phyloP scores from a whole-genome alignment of 2,329 filamentous ascomycete species.

The Camillea tinctor region DNA sequence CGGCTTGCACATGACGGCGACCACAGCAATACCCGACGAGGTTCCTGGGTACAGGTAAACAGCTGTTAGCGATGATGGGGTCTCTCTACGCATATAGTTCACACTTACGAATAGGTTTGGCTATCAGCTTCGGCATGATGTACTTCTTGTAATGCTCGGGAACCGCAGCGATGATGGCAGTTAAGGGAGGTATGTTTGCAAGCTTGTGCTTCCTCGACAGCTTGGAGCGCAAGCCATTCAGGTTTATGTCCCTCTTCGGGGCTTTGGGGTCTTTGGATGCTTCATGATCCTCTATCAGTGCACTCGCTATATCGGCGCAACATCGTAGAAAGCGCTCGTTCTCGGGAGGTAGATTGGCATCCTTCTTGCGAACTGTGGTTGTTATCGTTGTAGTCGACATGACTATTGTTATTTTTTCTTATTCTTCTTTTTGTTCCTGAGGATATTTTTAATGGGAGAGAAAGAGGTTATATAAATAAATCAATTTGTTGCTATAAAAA shows the following conservation, averaged over 20 bases:
- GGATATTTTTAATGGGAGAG: too few relatives aligned
- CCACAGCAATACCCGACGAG: slow-evolving; percentile 94
- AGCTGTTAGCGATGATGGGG: slow-evolving; percentile 9
- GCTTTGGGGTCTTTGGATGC: slow-evolving; percentile 70
- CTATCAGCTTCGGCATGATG: slow-evolving; percentile 91
- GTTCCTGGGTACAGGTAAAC: slow-evolving; percentile 44
- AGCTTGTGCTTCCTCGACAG: slow-evolving; percentile 91
- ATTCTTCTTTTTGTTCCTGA: neutral
- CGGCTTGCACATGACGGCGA: slow-evolving; percentile 99
- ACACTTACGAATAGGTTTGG: slow-evolving; percentile 81
- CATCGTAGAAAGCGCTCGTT: slow-evolving; percentile 92
- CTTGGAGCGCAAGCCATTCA: slow-evolving; percentile 83
- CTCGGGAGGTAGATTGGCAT: slow-evolving; percentile 78
- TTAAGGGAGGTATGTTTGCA: slow-evolving; percentile 83
- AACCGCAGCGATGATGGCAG: slow-evolving; percentile 95
- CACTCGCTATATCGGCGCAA: slow-evolving; percentile 92
- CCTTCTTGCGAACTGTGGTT: slow-evolving; percentile 65
- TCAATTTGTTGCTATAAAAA: too few relatives aligned
- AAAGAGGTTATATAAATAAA: neutral
- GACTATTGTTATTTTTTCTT: neutral
- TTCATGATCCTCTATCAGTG: slow-evolving; percentile 92
- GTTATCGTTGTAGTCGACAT: slow-evolving; percentile 63
- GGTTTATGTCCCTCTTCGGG: slow-evolving; percentile 82
- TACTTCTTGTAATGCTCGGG: slow-evolving; percentile 99
- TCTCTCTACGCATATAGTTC: too few relatives aligned